Evolutionary conservation across 257 asterid species (phyloP), one percentile per base, ranked within the genome.

Genomic region (Solanum ahanhuiri): DNA sequence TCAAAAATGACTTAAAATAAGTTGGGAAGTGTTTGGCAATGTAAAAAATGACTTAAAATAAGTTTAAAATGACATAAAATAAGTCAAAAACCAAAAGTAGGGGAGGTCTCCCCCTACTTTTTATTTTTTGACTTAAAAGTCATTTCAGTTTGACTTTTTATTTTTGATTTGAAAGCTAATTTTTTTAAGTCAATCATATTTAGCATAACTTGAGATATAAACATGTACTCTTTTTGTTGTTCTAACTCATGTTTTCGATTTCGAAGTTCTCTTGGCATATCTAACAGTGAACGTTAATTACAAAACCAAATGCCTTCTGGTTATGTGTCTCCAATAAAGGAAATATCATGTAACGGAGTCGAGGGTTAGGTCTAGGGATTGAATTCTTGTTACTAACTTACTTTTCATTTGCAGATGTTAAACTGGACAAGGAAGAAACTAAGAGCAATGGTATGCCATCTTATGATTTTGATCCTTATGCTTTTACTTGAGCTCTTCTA

Each of bases 371-470:
- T 77, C 41, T 81, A 8, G 28, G 84, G 43, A 45, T 81, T 81
- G 67, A 81, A 48, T 81, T 28, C 28, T 28, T 48, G 85, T 88
- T 85, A 51, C n/a, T 85, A 35, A 81, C 76, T 41, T 77, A 43
- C 54, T 86, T 33, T 75, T 81, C n/a, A 39, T 90, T 84, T 88
- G 81, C 92, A 91, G 96, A 92, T 87, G 88, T 91, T 73, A 91
- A 92, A 91, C 91, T 90, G 88, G 98, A 94, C 85, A 94, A 93
- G 86, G 96, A 92, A 88, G 98, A 93, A 87, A 87, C 88, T 31
- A 92, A 91, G 87, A 86, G 85, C 87, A 87, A 86, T 48, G 93
- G 98, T 92, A 93, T 85, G 88, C n/a, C 83, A 30, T 83, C 88
- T 82, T 81, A 66, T 86, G 34, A 18, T 41, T 64, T 60, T 31